Conservation (phyloP, 2,329 filamentous ascomycete genomes). For the Botryotinia calthae region DNA sequence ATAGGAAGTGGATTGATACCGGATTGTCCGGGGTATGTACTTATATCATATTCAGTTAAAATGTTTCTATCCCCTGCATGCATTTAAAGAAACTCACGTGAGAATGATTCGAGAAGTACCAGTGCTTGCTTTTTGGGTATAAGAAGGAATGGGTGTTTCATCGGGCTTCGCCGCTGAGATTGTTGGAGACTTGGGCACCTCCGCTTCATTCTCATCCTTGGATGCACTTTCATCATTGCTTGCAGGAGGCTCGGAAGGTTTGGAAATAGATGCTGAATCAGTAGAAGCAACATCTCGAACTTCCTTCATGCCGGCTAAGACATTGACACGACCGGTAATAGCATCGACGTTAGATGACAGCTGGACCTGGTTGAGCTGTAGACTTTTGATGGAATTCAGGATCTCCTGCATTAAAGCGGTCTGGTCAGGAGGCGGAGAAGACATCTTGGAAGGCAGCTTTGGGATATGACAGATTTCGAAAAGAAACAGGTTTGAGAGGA, state of each 20-base stretch:
- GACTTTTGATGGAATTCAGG: slow-evolving; percentile 51
- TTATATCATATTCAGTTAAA: slow-evolving; percentile 33
- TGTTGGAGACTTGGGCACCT: slow-evolving; percentile 37
- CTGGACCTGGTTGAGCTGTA: slow-evolving; percentile 54
- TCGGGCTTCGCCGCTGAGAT: slow-evolving; percentile 34
- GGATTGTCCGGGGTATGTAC: slow-evolving; percentile 88
- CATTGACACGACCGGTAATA: slow-evolving; percentile 61
- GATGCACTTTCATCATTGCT: slow-evolving; percentile 21
- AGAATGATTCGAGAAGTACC: slow-evolving; percentile 60
- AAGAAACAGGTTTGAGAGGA: background rate
- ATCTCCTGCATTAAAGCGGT: slow-evolving; percentile 51
- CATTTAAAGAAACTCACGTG: slow-evolving; percentile 44
- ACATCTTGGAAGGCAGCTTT: background rate
- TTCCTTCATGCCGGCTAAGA: slow-evolving; percentile 57
- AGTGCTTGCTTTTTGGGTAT: slow-evolving; percentile 40
- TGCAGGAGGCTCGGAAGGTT: slow-evolving; percentile 20
- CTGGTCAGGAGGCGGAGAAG: slow-evolving; percentile 32
- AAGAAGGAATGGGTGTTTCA: slow-evolving; percentile 23
- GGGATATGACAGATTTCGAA: background rate
- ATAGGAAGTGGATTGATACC: slow-evolving; percentile 89
- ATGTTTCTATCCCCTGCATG: background rate
- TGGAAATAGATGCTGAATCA: slow-evolving; percentile 21
- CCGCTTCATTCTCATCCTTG: slow-evolving; percentile 27
- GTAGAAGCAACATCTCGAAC: slow-evolving; percentile 49
- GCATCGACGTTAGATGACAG: slow-evolving; percentile 56